A percentile compares a stretch with the other conserved stretches of the same genome.
These are phyloP conservation scores for Verticillium isaacii DNA, from an alignment of 2,329 filamentous ascomycete genomes.

Conservation along the genomic window DNA sequence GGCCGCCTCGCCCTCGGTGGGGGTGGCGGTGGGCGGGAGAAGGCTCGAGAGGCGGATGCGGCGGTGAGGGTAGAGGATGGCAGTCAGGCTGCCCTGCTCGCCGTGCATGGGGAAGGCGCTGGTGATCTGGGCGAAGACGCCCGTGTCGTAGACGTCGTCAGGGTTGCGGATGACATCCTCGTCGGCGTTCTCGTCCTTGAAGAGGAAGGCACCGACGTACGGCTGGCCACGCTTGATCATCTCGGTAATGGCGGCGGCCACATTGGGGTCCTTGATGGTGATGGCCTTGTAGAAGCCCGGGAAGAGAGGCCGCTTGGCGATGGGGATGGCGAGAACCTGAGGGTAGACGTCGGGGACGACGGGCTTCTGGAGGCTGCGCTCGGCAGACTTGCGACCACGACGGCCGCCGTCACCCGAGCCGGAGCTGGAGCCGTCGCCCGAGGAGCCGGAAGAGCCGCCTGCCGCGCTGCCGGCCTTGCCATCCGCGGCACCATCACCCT, in stretches of 20 bases:
- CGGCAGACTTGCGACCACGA: slow-evolving; percentile 66
- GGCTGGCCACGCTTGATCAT: slow-evolving; percentile 96
- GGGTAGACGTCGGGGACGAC: slow-evolving; percentile 92
- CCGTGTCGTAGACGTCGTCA: slow-evolving; percentile 91
- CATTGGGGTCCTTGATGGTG: slow-evolving; percentile 88
- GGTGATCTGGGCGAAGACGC: slow-evolving; percentile 96
- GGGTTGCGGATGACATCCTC: slow-evolving; percentile 87
- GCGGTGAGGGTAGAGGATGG: slow-evolving; percentile 92
- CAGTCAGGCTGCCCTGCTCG: slow-evolving; percentile 80
- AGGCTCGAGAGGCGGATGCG: slow-evolving; percentile 86
- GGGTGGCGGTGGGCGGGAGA: slow-evolving; percentile 59
- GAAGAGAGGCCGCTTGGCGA: slow-evolving; percentile 88
- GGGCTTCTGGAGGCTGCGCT: slow-evolving; percentile 79
- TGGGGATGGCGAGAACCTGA: slow-evolving; percentile 95
- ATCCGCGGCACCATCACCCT: slow-evolving; percentile 41
- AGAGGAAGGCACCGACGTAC: slow-evolving; percentile 93
- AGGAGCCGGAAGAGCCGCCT: slow-evolving; percentile 40
- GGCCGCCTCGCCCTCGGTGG: slow-evolving; percentile 25
- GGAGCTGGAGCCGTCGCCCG: slow-evolving; percentile 47
- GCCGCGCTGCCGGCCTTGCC: slow-evolving; percentile 40
- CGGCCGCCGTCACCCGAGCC: slow-evolving; percentile 55
- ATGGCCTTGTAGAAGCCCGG: slow-evolving; percentile 99
- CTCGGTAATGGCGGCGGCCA: slow-evolving; percentile 87
- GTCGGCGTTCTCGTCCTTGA: slow-evolving; percentile 93
- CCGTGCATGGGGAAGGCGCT: slow-evolving; percentile 90